A percentile compares a stretch with the other conserved stretches of the same genome.
phyloP scores from a whole-genome alignment of 139 green algal species.

The Chlorella sp. region DNA sequence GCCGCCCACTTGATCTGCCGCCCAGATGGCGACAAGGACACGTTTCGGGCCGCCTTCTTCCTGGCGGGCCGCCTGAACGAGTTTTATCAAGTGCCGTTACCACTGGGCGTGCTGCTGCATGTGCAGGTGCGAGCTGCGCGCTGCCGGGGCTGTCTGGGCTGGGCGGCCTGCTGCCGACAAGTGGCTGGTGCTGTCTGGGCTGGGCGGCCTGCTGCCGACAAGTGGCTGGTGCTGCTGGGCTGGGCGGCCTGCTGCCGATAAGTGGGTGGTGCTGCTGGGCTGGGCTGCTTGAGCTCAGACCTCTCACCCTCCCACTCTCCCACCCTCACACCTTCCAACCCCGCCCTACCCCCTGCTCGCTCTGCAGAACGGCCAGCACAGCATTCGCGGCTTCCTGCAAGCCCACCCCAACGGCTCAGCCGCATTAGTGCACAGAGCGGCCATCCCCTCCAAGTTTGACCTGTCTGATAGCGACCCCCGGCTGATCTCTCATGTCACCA shows the following conservation, averaged over 20 bases:
- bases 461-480: not conserved
- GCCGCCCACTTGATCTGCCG: too few relatives aligned
- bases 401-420: constrained; percentile 33
- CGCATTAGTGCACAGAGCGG: constrained; percentile 34
- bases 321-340: not conserved
- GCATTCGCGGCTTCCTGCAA: constrained; percentile 36
- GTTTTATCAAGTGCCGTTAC: constrained; percentile 24
- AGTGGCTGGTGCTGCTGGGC: not conserved
- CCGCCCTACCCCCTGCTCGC: not conserved
- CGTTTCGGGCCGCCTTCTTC: constrained; percentile 43
- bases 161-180: too few relatives aligned
- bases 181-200: too few relatives aligned
- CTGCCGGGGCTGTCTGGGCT: too few relatives aligned
- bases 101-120: not conserved
- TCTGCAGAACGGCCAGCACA: not conserved
- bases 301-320: not conserved
- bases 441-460: constrained; percentile 22
- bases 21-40: constrained; percentile 58
- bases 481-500: constrained; percentile 7
- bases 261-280: too few relatives aligned
- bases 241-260: too few relatives aligned
- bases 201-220: too few relatives aligned
- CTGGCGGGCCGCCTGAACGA: constrained; percentile 31
- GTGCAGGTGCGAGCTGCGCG: not conserved
- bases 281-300: too few relatives aligned